These are phyloP conservation scores for Dissoconium aciculare DNA, from an alignment of 2,329 filamentous ascomycete species.

Conservation along the genomic window DNA sequence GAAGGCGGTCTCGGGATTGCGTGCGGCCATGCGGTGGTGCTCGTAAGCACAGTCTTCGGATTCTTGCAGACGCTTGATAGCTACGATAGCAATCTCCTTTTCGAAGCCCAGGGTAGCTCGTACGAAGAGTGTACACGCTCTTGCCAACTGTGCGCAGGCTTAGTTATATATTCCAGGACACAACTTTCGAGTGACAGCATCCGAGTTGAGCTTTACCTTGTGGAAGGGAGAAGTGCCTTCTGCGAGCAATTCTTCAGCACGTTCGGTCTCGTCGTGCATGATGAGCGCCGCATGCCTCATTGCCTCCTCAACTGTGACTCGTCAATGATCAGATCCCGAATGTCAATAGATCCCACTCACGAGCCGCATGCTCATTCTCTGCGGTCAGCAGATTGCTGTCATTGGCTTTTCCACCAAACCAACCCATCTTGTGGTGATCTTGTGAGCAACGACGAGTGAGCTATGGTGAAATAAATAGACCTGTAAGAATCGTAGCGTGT, in stretches of 20 bases:
- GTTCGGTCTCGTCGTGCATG: conserved; percentile 53
- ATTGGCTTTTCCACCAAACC: neutral
- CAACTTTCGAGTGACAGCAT: neutral
- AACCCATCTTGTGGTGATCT: neutral
- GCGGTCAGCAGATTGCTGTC: neutral
- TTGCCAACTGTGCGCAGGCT: conserved; percentile 44
- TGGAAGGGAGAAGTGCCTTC: conserved; percentile 76
- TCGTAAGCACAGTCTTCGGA: conserved; percentile 64
- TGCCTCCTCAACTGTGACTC: conserved; percentile 29
- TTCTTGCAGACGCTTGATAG: conserved; percentile 53
- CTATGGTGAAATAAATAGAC: too few species aligned
- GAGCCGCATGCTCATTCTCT: neutral
- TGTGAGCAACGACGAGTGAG: too few species aligned
- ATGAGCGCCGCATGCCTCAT: conserved; percentile 24
- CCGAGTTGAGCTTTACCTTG: conserved; percentile 32
- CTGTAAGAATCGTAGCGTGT: too few species aligned
- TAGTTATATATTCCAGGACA: conserved; percentile 3
- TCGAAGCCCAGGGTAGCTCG: conserved; percentile 79
- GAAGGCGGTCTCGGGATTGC: conserved; percentile 39
- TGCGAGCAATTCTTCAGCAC: conserved; percentile 58
- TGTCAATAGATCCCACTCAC: neutral
- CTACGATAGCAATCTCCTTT: conserved; percentile 78
- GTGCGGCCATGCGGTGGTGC: conserved; percentile 55
- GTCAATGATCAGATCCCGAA: conserved; percentile 9
- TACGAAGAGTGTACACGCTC: conserved; percentile 71